Evolutionary conservation across 441 rosid genomes (phyloP).

Genomic region (Breynia disticha): DNA sequence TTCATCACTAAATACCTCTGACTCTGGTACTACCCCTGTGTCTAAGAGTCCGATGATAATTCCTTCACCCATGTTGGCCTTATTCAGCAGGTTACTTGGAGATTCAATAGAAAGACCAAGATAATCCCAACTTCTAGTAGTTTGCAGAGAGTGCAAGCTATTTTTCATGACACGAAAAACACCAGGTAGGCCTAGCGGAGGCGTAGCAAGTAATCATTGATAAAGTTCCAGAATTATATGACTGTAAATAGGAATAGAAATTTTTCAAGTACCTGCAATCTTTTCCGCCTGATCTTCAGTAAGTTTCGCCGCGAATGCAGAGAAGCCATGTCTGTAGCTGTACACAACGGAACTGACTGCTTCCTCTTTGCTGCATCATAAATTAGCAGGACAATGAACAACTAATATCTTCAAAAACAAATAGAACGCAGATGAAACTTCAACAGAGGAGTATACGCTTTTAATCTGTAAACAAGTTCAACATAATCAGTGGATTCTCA

Average conservation of each 20-base stretch:
- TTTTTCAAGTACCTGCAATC: constrained; percentile 30
- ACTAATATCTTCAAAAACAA: neutral
- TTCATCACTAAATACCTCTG: constrained; percentile 39
- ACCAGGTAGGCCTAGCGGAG: constrained; percentile 33
- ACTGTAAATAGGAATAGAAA: too few species aligned
- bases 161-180: constrained; percentile 45
- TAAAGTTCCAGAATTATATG: neutral
- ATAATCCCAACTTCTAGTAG: constrained; percentile 60
- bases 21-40: constrained; percentile 73
- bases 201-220: neutral
- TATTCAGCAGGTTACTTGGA: constrained; percentile 28
- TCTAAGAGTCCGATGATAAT: constrained; percentile 52
- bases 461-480: too few species aligned
- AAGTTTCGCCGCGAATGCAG: constrained; percentile 64
- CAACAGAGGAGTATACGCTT: too few species aligned
- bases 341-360: constrained; percentile 47
- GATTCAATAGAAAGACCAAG: constrained; percentile 41
- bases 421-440: too few species aligned
- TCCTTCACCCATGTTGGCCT: constrained; percentile 49
- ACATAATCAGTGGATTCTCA: too few species aligned
- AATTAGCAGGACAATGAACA: neutral
- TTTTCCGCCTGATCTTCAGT: constrained; percentile 41
- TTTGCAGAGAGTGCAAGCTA: constrained; percentile 36
- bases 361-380: constrained; percentile 39
- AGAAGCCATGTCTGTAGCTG: constrained; percentile 64